phyloP scores from a whole-genome alignment of 2,329 filamentous ascomycete genomes.

The Penicillium nordicum region DNA sequence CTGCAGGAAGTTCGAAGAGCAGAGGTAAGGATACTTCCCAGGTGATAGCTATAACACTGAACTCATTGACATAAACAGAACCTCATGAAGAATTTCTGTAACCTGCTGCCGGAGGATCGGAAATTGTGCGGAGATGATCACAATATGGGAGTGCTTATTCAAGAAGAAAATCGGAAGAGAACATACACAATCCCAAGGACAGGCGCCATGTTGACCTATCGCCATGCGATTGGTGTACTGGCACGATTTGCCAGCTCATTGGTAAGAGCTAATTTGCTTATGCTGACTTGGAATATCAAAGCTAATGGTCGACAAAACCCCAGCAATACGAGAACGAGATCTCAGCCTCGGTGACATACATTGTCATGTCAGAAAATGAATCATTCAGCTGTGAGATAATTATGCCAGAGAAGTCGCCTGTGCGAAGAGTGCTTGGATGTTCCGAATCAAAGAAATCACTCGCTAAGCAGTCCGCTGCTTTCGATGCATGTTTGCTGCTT shows the following conservation, averaged over 20 bases:
- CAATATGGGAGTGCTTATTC: constrained; percentile 55
- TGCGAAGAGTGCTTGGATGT: constrained; percentile 63
- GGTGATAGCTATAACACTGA: not conserved
- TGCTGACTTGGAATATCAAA: not conserved
- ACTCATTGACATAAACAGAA: not conserved
- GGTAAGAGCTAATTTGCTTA: constrained; percentile 26
- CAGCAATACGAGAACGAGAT: constrained; percentile 49
- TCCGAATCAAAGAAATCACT: constrained; percentile 66
- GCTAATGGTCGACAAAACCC: constrained; percentile 3
- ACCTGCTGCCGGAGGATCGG: constrained; percentile 69
- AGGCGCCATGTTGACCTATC: constrained; percentile 75
- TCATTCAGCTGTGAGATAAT: constrained; percentile 74
- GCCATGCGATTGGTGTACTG: constrained; percentile 68
- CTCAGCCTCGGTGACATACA: constrained; percentile 55
- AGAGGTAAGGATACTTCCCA: constrained; percentile 41
- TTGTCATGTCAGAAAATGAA: constrained; percentile 54
- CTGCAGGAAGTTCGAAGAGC: constrained; percentile 46
- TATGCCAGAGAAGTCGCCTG: constrained; percentile 70
- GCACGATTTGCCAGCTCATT: constrained; percentile 71
- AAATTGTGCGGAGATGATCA: constrained; percentile 60
- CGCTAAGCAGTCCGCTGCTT: constrained; percentile 87
- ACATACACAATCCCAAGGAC: constrained; percentile 62
- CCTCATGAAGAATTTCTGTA: constrained; percentile 72
- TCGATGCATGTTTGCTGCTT: constrained; percentile 71
- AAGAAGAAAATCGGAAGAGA: constrained; percentile 51